Conservation (phyloP, 2,329 filamentous ascomycete species). For the Fusarium ramigenum region DNA sequence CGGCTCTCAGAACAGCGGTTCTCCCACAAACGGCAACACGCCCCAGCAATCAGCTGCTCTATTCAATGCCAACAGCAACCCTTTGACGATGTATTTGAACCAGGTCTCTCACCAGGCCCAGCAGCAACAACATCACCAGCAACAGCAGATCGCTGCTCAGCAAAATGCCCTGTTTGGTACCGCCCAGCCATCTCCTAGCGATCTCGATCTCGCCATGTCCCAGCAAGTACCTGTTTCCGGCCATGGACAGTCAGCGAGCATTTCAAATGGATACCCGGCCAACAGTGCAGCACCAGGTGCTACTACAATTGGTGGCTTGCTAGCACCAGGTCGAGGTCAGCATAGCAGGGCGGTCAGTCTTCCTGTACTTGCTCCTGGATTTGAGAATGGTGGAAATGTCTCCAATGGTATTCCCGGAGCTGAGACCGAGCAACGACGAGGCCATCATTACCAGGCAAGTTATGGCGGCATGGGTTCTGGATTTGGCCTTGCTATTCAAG, state of each 20-base stretch:
- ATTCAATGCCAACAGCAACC: conserved; percentile 86
- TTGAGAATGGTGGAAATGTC: conserved; percentile 67
- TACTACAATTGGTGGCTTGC: conserved; percentile 78
- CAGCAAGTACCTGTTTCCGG: conserved; percentile 68
- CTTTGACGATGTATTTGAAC: conserved; percentile 91
- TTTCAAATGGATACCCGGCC: conserved; percentile 69
- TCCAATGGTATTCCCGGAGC: conserved; percentile 57
- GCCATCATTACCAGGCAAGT: conserved; percentile 73
- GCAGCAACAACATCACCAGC: conserved; percentile 78
- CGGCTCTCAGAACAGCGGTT: conserved; percentile 68
- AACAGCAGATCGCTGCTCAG: conserved; percentile 76
- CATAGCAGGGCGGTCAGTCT: conserved; percentile 89
- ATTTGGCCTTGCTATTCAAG: conserved; percentile 70
- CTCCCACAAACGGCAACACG: conserved; percentile 63
- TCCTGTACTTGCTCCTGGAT: conserved; percentile 73
- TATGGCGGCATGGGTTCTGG: conserved; percentile 68
- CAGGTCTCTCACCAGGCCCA: conserved; percentile 80
- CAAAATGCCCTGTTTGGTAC: conserved; percentile 85
- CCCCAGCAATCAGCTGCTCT: conserved; percentile 75
- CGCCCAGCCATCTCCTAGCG: conserved; percentile 67
- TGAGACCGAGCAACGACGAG: conserved; percentile 64
- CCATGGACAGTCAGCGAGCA: conserved; percentile 73
- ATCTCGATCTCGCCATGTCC: conserved; percentile 66
- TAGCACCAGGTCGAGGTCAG: conserved; percentile 74
- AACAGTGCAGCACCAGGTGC: conserved; percentile 64